A percentile compares a stretch with the other conserved stretches of the same genome.
These are phyloP conservation scores for Hansfordia pulvinata DNA, from an alignment of 2,329 filamentous ascomycete species.

Conservation along the genomic window DNA sequence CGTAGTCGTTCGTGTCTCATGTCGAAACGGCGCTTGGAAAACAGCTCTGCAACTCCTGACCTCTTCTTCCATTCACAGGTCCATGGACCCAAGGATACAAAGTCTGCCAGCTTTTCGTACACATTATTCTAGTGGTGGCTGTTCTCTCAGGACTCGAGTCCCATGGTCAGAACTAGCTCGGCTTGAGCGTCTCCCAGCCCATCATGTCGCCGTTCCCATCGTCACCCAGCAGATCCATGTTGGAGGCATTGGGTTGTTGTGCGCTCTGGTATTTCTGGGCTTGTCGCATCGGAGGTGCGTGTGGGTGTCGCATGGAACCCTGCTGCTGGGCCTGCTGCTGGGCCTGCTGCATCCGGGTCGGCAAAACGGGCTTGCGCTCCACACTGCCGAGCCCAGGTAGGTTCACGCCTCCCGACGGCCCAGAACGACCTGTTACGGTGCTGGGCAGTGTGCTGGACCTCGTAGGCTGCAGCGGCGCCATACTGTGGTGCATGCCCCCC, in stretches of 20 bases:
- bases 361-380: slow-evolving; percentile 15
- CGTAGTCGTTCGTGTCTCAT: too few species aligned
- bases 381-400: slow-evolving; percentile 13
- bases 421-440: slow-evolving; percentile 3
- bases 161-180: too few species aligned
- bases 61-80: too few species aligned
- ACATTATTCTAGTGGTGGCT: too few species aligned
- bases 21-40: too few species aligned
- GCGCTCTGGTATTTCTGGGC: too few species aligned
- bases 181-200: slow-evolving; percentile 42
- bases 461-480: slow-evolving; percentile 4
- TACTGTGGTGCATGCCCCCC: slow-evolving; percentile 14
- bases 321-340: slow-evolving; percentile 16
- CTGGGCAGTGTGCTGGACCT: slow-evolving; percentile 2
- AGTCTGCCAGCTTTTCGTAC: too few species aligned
- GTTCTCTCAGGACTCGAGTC: too few species aligned
- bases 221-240: slow-evolving; percentile 31
- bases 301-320: slow-evolving; percentile 17
- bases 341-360: slow-evolving; percentile 8
- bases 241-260: too few species aligned
- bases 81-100: too few species aligned
- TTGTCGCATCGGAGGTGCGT: too few species aligned
- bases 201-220: slow-evolving; percentile 32
- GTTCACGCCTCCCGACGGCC: slow-evolving; percentile 9
- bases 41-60: too few species aligned